Evolutionary conservation across 306 rosid genomes (phyloP).

Genomic region (Nissolia schottii): DNA sequence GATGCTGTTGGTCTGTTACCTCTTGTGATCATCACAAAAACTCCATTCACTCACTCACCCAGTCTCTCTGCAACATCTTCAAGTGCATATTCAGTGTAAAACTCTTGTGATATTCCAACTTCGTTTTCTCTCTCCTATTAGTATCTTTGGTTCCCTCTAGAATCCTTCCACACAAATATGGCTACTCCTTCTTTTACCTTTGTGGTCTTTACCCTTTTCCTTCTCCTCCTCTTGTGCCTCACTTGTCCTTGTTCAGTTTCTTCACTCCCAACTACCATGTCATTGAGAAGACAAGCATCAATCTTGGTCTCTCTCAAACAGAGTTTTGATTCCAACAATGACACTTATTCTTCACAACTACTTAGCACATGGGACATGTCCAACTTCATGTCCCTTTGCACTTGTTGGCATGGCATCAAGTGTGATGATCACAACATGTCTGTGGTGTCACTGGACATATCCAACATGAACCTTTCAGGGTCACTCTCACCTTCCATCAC

Average conservation of each 20-base stretch:
- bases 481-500: slow-evolving; percentile 59
- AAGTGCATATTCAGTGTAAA: background rate
- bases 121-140: slow-evolving; percentile 7
- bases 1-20: background rate
- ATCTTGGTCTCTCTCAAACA: slow-evolving; percentile 62
- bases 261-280: slow-evolving; percentile 42
- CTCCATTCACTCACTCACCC: background rate
- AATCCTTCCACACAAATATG: slow-evolving; percentile 24
- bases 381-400: slow-evolving; percentile 56
- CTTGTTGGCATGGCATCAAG: slow-evolving; percentile 63
- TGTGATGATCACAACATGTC: slow-evolving; percentile 47
- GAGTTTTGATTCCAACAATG: slow-evolving; percentile 42
- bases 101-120: slow-evolving; percentile 1
- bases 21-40: background rate
- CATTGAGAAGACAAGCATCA: slow-evolving; percentile 65
- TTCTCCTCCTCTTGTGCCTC: slow-evolving; percentile 28
- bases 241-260: slow-evolving; percentile 37
- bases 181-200: slow-evolving; percentile 30
- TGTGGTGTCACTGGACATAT: slow-evolving; percentile 61
- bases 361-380: slow-evolving; percentile 53
- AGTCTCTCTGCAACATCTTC: background rate
- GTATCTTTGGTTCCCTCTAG: background rate
- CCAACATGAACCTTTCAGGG: slow-evolving; percentile 65
- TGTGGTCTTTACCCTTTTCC: slow-evolving; percentile 11
- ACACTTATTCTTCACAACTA: slow-evolving; percentile 35